These are phyloP conservation scores for Helicocarpus griseus DNA, from an alignment of 2,329 filamentous ascomycete genomes.

Conservation along the genomic window DNA sequence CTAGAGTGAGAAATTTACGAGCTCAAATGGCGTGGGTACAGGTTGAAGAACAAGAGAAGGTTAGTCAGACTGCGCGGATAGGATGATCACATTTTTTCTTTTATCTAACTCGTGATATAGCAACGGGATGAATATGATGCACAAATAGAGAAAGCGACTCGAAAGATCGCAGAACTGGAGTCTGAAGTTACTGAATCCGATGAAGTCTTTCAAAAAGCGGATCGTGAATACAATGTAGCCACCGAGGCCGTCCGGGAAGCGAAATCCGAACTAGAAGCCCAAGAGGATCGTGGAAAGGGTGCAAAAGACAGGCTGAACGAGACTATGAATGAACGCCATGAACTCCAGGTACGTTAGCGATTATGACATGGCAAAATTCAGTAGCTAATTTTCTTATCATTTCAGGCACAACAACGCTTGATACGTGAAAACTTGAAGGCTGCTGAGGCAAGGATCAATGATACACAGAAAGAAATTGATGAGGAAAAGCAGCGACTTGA, in stretches of 20 bases:
- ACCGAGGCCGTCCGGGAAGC: conserved; percentile 35
- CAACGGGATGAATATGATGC: conserved; percentile 28
- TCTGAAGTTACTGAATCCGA: conserved; percentile 36
- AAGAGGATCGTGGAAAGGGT: conserved; percentile 39
- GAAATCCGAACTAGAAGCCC: conserved; percentile 32
- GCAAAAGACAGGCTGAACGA: conserved; percentile 44
- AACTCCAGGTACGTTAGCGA: conserved; percentile 36
- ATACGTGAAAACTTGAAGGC: conserved; percentile 51
- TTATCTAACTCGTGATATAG: conserved; percentile 9
- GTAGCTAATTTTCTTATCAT: conserved; percentile 9
- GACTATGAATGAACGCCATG: conserved; percentile 44
- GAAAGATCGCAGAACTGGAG: conserved; percentile 41
- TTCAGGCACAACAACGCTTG: conserved; percentile 54
- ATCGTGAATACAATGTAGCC: conserved; percentile 30
- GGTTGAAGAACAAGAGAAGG: conserved; percentile 64
- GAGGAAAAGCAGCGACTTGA: conserved; percentile 49
- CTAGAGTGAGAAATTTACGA: conserved; percentile 49
- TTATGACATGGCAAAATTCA: neutral
- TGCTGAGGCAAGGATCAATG: conserved; percentile 36
- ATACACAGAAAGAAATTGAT: conserved; percentile 36
- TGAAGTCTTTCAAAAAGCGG: conserved; percentile 35
- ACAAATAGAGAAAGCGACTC: conserved; percentile 28
- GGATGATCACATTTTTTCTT: neutral
- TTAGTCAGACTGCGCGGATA: conserved; percentile 13
- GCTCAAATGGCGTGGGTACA: conserved; percentile 78